Conservation (phyloP, 257 asterid genomes). For the Solanum lycopersicoides region DNA sequence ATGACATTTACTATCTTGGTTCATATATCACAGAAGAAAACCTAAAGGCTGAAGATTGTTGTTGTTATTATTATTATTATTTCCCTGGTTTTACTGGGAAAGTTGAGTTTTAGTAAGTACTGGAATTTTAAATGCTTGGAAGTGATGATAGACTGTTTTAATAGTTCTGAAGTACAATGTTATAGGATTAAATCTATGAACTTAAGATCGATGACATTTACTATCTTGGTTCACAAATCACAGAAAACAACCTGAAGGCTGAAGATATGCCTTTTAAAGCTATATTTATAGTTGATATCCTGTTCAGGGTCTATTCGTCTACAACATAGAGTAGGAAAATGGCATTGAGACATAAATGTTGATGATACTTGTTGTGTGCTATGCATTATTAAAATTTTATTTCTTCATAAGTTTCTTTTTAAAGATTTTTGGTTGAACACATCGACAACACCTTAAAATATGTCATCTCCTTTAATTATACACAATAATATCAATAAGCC, state of each 20-base stretch:
- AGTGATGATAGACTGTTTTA: not conserved
- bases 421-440: not conserved
- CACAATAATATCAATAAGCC: not conserved
- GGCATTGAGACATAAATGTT: not conserved
- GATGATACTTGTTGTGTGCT: not conserved
- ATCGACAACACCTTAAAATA: not conserved
- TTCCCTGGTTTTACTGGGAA: not conserved
- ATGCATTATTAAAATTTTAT: not conserved
- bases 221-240: not conserved
- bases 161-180: not conserved
- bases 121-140: not conserved
- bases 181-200: not conserved
- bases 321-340: not conserved
- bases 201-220: not conserved
- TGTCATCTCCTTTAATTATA: not conserved
- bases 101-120: not conserved
- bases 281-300: not conserved
- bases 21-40: not conserved
- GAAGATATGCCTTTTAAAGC: not conserved
- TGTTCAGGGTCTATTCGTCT: not conserved
- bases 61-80: not conserved
- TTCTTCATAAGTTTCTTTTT: not conserved
- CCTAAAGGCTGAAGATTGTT: not conserved
- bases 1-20: not conserved
- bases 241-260: not conserved